These are phyloP conservation scores for Rhododendron ovatum DNA, from an alignment of 148 eudicot species.

Conservation along the genomic window DNA sequence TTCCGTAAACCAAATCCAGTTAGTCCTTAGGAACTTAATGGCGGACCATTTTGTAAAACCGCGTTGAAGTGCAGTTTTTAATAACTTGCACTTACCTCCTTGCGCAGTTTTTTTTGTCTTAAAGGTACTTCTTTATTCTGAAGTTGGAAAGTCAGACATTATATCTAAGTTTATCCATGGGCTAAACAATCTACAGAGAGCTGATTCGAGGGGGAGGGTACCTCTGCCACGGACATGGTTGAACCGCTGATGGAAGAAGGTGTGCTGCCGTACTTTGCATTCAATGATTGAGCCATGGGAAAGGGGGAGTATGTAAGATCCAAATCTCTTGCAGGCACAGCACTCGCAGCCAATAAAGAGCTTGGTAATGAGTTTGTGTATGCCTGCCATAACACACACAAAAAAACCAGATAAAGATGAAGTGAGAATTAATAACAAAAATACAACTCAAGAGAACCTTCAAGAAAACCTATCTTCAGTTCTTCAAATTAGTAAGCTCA, in stretches of 20 bases:
- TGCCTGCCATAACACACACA: conserved; percentile 37
- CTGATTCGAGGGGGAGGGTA: conserved; percentile 7
- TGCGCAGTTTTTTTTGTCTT: neutral
- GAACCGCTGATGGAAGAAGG: conserved; percentile 61
- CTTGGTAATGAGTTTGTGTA: conserved; percentile 61
- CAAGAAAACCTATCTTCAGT: neutral
- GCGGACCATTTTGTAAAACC: neutral
- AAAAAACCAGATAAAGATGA: neutral
- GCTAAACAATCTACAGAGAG: neutral
- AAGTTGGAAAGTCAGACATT: neutral
- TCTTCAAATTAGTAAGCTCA: neutral
- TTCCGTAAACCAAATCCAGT: neutral
- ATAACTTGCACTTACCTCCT: neutral
- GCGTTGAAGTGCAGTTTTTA: neutral
- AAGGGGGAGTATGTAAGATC: conserved; percentile 73
- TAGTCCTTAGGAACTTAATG: neutral
- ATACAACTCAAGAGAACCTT: neutral
- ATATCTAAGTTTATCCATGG: neutral
- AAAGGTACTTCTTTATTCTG: neutral
- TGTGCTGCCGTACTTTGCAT: conserved; percentile 48
- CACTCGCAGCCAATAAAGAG: conserved; percentile 59
- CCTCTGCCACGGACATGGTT: conserved; percentile 77
- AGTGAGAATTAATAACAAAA: neutral
- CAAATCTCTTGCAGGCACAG: conserved; percentile 62
- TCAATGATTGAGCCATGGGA: conserved; percentile 56